Percentiles rank a stretch among this genome's conserved stretches.
These are phyloP conservation scores for Cerioporus squamosus DNA, from an alignment of 1,284 basidiomycete species.

Conservation along the genomic window DNA sequence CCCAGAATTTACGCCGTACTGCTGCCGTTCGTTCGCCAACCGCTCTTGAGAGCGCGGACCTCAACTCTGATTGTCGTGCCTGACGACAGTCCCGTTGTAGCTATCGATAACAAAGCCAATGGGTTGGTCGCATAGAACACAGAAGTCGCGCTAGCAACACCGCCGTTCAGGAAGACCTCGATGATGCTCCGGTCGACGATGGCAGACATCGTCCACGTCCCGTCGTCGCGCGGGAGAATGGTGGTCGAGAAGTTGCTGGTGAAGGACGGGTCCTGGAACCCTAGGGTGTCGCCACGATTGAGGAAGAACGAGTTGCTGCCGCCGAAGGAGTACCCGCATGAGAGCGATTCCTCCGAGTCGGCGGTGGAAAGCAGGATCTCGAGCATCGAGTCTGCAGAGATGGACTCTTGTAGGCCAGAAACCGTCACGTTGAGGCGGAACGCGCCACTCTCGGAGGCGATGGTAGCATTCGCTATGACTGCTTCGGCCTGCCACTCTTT, in stretches of 20 bases:
- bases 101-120: constrained; percentile 1
- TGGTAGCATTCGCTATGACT: neutral
- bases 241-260: constrained; percentile 14
- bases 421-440: constrained; percentile 15
- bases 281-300: constrained; percentile 13
- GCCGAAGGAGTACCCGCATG: constrained; percentile 12
- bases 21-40: neutral
- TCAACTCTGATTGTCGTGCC: neutral
- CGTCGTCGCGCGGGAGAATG: constrained; percentile 7
- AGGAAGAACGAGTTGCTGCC: constrained; percentile 13
- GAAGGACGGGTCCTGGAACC: constrained; percentile 18
- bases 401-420: neutral
- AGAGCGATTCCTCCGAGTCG: constrained; percentile 16
- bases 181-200: constrained; percentile 19
- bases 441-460: constrained; percentile 11
- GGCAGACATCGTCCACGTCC: constrained; percentile 12
- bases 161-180: constrained; percentile 21
- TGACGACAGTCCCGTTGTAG: neutral
- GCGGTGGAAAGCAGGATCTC: constrained; percentile 12
- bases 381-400: constrained; percentile 5
- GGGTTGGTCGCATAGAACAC: constrained; percentile 15
- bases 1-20: neutral
- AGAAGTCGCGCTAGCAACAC: constrained; percentile 15
- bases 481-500: too few relatives aligned
- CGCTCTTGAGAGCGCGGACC: neutral